Evolutionary conservation across 1,284 basidiomycete species (phyloP).

Genomic region (Tetrapyrgos nigripes): DNA sequence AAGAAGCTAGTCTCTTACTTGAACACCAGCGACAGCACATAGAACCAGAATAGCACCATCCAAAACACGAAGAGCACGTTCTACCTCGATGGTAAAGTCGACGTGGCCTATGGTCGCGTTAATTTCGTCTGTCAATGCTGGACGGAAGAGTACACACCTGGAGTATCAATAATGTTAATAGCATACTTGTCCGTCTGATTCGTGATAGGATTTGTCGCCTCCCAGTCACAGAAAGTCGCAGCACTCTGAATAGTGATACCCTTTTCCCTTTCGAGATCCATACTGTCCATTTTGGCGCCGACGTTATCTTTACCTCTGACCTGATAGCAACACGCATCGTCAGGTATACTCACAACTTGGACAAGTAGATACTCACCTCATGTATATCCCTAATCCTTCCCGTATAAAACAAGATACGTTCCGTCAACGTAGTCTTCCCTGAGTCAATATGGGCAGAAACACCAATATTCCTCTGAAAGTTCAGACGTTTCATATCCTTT

Average conservation of each 20-base stretch:
- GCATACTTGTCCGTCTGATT: conserved; percentile 84
- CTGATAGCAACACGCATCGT: conserved; percentile 40
- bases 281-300: conserved; percentile 99
- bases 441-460: conserved; percentile 96
- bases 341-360: conserved; percentile 6
- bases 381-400: conserved; percentile 97
- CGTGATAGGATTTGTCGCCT: conserved; percentile 69
- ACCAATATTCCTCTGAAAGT: conserved; percentile 82
- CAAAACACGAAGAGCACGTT: conserved; percentile 94
- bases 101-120: conserved; percentile 78
- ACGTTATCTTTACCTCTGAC: conserved; percentile 93
- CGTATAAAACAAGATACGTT: conserved; percentile 96
- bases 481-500: conserved; percentile 61
- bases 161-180: conserved; percentile 99
- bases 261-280: conserved; percentile 99
- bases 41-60: conserved; percentile 97
- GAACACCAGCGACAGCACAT: conserved; percentile 97
- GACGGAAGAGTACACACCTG: conserved; percentile 57
- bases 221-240: conserved; percentile 98
- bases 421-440: conserved; percentile 99
- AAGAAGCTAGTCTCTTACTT: conserved; percentile 52
- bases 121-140: not conserved
- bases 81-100: conserved; percentile 99
- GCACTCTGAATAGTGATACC: conserved; percentile 99
- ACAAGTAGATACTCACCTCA: conserved; percentile 68